Base-by-base conservation (phyloP, 2,329 filamentous ascomycete genomes). In the Lizonia empirigonia region DNA sequence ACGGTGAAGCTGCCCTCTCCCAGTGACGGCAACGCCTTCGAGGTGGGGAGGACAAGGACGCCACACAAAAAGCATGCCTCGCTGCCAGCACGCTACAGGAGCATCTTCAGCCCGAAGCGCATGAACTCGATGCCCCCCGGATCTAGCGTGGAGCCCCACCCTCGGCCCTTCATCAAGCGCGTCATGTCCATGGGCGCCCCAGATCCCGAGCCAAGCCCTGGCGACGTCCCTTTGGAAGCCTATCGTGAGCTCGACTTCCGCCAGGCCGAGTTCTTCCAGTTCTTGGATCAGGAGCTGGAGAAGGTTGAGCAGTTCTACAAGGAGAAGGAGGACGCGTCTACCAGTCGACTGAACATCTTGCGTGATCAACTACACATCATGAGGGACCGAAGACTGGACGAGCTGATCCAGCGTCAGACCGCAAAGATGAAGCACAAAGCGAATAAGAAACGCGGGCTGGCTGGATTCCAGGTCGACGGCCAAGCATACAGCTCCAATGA, bases 231-330 rank as follows among this genome's bases (percentile, higher is more conserved):
- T 13, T 72, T 83, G 5, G 81, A 84, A 49, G 78, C 80, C 2
- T 79, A 81, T 40, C 81, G 85, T 33, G 82, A 90, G 30, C 80
- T 95, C 3, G 87, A 89, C 35, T 79, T 86, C 49, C 82, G 85
- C 15, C 87, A 96, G 71, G 82, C 82, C n/a, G 90, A 96, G 12
- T 97, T 99, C 68, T 93, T 92, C 71, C 75, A 79, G 0, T 99
- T 94, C 65, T 78, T 99, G 44, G 90, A 97, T 62, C 78, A 77
- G 8, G 89, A 99, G 74, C 78, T 99, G 12, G 81, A 86, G n/a
- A 99, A 97, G 74, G 90, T 99, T 9, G 92, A 99, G 69, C 76
- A 79, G 0, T 99, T 99, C 67, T 97, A 97, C 77, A 86, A 84
- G 62, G 77, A 84, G 60, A 97, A 97, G 69, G 94, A 99, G 69